Base-by-base conservation (phyloP, 306 rosid genomes). In the Quercus glauca region DNA sequence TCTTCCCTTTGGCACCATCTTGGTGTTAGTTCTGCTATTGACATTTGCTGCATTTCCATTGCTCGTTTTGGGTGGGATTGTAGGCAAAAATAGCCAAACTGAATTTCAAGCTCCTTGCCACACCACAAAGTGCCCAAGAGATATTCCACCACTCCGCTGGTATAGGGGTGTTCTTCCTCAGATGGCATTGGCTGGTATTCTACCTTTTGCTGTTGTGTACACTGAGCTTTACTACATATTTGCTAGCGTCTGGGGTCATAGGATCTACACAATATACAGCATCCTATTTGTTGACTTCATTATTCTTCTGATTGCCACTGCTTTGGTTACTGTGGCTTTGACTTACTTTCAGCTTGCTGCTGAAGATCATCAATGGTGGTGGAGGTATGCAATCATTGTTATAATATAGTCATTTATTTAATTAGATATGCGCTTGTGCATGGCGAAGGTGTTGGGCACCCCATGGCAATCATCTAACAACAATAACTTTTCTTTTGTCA, bases 321-420 rank as follows among this genome's bases (percentile, higher is more conserved):
- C 97, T 82, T 94, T 94, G 78, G 92, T 92, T 79, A 94, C 98
- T 72, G 98, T 94, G 88, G 98, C 98, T 74, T 80, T 94, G 93
- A 94, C 98, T 56, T 94, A 94, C 87, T 94, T 94, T 79, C 98
- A 94, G 87, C 97, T 94, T 79, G 94, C 98, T 79, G 97, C 98
- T n/a, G 98, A 94, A 87, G 98, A 94, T 84, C 98, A 94, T 82
- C 94, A 86, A 88, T 94, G 98, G 98, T 94, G 98, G 98, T 94
- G 98, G 97, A 94, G 98, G 98, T 94, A 88, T 64, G 74, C 21
- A 2, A 19, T 6, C 25, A 65, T 81, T 37, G 53, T 19, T 59
- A 55, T 37, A 37, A 49, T 49, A 12, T 49, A 49, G 53, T 49
- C 53, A 49, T 49, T 49, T 49, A 13, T 49, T 49, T 37, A 7